phyloP scores from a whole-genome alignment of 352 stramenopile genomes.

The Albugo laibachii region DNA sequence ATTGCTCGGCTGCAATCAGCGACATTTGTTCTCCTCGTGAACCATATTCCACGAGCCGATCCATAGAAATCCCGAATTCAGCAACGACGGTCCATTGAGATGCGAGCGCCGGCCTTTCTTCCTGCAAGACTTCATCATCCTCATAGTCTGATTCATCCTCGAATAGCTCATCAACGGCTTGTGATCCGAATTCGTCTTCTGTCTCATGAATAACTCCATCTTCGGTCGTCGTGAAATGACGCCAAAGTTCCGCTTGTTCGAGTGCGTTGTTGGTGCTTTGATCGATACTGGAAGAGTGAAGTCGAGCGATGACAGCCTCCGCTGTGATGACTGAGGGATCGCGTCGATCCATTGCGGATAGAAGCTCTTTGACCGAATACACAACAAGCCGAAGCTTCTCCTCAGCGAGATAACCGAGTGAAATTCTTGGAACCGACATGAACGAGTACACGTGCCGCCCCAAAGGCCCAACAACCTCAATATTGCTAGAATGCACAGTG shows the following conservation, averaged over 20 bases:
- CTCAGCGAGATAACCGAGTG: slow-evolving; percentile 19
- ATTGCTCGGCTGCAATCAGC: slow-evolving; percentile 41
- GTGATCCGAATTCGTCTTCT: slow-evolving; percentile 10
- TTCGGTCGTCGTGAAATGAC: slow-evolving; percentile 5
- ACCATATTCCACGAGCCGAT: slow-evolving; percentile 33
- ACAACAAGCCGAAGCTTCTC: slow-evolving; percentile 64
- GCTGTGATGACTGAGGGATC: slow-evolving; percentile 63
- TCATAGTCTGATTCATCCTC: slow-evolving; percentile 50
- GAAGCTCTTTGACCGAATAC: slow-evolving; percentile 25
- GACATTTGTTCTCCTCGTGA: slow-evolving; percentile 38
- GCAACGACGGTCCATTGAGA: slow-evolving; percentile 36
- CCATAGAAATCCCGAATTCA: slow-evolving; percentile 56
- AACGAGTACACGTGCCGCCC: slow-evolving; percentile 49
- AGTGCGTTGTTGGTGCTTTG: slow-evolving; percentile 18
- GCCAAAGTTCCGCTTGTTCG: slow-evolving; percentile 26
- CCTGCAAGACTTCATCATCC: slow-evolving; percentile 15
- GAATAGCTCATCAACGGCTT: slow-evolving; percentile 64
- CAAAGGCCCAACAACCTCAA: slow-evolving; percentile 13
- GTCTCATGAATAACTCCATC: background rate
- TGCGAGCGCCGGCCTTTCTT: slow-evolving; percentile 9
- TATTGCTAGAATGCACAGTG: slow-evolving; percentile 40
- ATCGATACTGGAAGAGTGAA: slow-evolving; percentile 33
- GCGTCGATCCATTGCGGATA: slow-evolving; percentile 19
- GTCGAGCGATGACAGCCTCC: slow-evolving; percentile 38
- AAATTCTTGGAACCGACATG: slow-evolving; percentile 58